Percentiles rank a stretch among this genome's conserved stretches.
These are phyloP conservation scores for Penicillium sp. DNA, from an alignment of 2,329 filamentous ascomycete species.

Conservation along the genomic window DNA sequence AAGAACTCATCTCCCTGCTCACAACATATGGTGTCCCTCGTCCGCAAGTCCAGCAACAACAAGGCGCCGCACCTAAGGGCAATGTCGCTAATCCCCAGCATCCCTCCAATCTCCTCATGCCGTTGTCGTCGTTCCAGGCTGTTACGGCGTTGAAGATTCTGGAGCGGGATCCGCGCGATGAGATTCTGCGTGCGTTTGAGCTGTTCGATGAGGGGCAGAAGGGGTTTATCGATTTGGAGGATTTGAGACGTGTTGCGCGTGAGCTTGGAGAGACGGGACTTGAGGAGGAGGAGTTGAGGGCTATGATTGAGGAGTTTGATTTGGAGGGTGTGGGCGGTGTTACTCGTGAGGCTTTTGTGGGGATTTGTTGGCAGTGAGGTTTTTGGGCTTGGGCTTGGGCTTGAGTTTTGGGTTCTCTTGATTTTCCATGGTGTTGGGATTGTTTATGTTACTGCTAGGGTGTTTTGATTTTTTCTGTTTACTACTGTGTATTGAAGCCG, in stretches of 20 bases:
- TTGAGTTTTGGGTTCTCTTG: not conserved
- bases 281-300: conserved; percentile 83
- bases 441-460: not conserved
- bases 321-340: conserved; percentile 82
- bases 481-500: not conserved
- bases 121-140: conserved; percentile 65
- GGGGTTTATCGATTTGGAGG: conserved; percentile 81
- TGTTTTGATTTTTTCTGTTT: not conserved
- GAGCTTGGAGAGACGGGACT: conserved; percentile 83
- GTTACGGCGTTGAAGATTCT: conserved; percentile 76
- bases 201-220: conserved; percentile 92
- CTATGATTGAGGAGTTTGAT: conserved; percentile 99
- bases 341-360: conserved; percentile 59
- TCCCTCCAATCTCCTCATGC: conserved; percentile 64
- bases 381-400: not conserved
- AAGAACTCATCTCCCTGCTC: conserved; percentile 75
- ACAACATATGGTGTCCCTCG: conserved; percentile 72
- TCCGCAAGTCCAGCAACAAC: conserved; percentile 47
- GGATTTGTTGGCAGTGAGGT: conserved; percentile 55
- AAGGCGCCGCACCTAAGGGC: conserved; percentile 16
- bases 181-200: conserved; percentile 84
- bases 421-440: not conserved
- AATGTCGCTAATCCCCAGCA: conserved; percentile 50
- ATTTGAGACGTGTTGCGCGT: conserved; percentile 78
- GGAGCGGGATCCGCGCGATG: conserved; percentile 78